These are phyloP conservation scores for Phytophthora multivora DNA, from an alignment of 352 stramenopile species.

Conservation along the genomic window DNA sequence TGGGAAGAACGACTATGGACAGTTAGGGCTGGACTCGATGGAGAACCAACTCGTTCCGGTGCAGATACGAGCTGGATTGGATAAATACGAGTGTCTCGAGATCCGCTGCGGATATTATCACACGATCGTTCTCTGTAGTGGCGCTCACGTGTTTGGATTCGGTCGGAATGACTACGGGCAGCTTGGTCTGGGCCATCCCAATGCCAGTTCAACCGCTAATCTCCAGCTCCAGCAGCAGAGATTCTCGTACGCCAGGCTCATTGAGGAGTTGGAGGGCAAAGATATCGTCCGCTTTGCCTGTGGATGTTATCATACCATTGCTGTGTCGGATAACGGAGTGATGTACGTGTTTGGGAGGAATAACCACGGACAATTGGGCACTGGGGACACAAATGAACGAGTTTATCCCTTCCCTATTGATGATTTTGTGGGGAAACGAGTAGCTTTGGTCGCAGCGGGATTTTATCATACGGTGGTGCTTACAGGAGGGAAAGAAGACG, in stretches of 20 bases:
- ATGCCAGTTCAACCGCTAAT: conserved; percentile 41
- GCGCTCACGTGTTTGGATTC: conserved; percentile 84
- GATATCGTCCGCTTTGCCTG: conserved; percentile 86
- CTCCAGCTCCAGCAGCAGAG: conserved; percentile 76
- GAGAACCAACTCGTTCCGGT: conserved; percentile 71
- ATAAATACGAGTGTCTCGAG: conserved; percentile 74
- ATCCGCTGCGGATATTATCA: conserved; percentile 94
- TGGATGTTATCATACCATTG: conserved; percentile 92
- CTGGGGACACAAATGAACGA: conserved; percentile 88
- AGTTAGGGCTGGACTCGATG: conserved; percentile 83
- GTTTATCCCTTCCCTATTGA: conserved; percentile 88
- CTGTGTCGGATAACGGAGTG: conserved; percentile 88
- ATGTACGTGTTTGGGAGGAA: conserved; percentile 95
- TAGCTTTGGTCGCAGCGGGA: conserved; percentile 88
- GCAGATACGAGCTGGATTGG: conserved; percentile 55
- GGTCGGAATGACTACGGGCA: conserved; percentile 95
- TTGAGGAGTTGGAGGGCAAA: conserved; percentile 82
- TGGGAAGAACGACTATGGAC: conserved; percentile 95
- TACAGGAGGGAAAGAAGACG: conserved; percentile 74
- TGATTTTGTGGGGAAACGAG: conserved; percentile 88
- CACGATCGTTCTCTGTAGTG: conserved; percentile 78
- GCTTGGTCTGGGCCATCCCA: conserved; percentile 76
- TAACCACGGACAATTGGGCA: conserved; percentile 94
- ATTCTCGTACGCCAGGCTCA: conserved; percentile 56
- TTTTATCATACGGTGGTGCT: conserved; percentile 95